Evolutionary conservation across 2,329 filamentous ascomycete genomes (phyloP), one percentile per base, ranked within the genome.

Genomic region (Beauveria asiatica): DNA sequence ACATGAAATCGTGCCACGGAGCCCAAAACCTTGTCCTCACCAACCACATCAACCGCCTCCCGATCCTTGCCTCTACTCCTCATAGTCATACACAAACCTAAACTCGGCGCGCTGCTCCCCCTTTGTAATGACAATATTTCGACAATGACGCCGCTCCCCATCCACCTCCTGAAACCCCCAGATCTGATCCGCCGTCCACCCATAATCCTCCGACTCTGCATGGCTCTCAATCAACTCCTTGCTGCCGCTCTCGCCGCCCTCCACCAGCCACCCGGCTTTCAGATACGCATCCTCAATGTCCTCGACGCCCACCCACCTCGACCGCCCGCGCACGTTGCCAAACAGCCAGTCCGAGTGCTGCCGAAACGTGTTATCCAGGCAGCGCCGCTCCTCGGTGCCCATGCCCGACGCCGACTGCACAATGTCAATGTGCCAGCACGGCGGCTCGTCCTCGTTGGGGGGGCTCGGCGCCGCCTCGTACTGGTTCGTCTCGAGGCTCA

Each of bases 281-380:
- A 86, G 76, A 60, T 75, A 83, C 5, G 78, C 82, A 67, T 86
- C 83, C n/a, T 76, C 71, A 42, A 84, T 72, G 19, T 80, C 78
- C 19, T 73, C 76, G 21, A 74, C 69, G 11, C 67, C 69, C 61
- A 83, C 65, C 70, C 80, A 85, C 50, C 77, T 74, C 48, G 80
- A 83, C 62, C 78, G 79, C 61, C 88, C 89, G 56, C 77, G 76
- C 63, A 94, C 81, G 59, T 75, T 76, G 61, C 92, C 92, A 71
- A 95, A 96, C 65, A 96, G 82, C 79, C 85, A 86, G 77, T 96
- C 91, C 25, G 76, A 76, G 77, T 92, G 89, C 64, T 83, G 81
- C 66, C 87, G 85, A 65, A 66, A 72, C 58, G 66, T 66, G 70
- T 73, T 69, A 75, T 85, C 82, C 57, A 82, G 67, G 69, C 76